Evolutionary conservation across 2,329 filamentous ascomycete genomes (phyloP).

Genomic region (Phialophora tarda): DNA sequence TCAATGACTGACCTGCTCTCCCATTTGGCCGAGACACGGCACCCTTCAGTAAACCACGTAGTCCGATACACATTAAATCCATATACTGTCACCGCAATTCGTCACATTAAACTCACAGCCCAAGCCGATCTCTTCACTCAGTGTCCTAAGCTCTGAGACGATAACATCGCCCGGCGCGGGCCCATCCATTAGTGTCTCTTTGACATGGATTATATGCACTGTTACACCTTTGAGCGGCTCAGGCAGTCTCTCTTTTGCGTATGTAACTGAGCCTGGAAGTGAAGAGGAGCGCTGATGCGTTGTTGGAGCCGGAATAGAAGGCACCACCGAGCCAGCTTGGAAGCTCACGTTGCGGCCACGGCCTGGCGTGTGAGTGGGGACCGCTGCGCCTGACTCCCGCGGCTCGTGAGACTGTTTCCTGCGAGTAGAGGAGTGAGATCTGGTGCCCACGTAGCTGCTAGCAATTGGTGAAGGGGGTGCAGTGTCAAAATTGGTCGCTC

Average conservation of each 20-base stretch:
- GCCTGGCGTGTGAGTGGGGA: constrained; percentile 7
- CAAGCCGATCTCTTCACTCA: constrained; percentile 68
- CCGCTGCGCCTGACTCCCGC: constrained; percentile 10
- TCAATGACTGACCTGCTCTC: background rate
- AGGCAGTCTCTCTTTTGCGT: constrained; percentile 23
- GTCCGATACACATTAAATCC: constrained; percentile 23
- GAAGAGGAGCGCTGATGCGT: constrained; percentile 2
- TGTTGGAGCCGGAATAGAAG: constrained; percentile 2
- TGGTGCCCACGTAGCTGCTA: constrained; percentile 30
- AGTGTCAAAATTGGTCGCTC: constrained; percentile 24
- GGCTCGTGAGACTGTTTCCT: constrained; percentile 29
- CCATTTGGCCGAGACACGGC: background rate
- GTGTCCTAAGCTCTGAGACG: constrained; percentile 68
- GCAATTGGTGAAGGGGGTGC: constrained; percentile 23
- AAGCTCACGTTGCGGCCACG: constrained; percentile 26
- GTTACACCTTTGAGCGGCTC: constrained; percentile 69
- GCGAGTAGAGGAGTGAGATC: constrained; percentile 22
- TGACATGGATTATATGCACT: constrained; percentile 91
- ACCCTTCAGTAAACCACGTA: background rate
- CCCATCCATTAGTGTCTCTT: constrained; percentile 79
- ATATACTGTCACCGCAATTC: constrained; percentile 65
- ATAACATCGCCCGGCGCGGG: constrained; percentile 70
- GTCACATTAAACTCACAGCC: constrained; percentile 83
- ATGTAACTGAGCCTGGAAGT: background rate
- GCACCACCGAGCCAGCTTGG: constrained; percentile 19